Conservation (phyloP, 352 stramenopile species). For the Blastocystis sp. region DNA sequence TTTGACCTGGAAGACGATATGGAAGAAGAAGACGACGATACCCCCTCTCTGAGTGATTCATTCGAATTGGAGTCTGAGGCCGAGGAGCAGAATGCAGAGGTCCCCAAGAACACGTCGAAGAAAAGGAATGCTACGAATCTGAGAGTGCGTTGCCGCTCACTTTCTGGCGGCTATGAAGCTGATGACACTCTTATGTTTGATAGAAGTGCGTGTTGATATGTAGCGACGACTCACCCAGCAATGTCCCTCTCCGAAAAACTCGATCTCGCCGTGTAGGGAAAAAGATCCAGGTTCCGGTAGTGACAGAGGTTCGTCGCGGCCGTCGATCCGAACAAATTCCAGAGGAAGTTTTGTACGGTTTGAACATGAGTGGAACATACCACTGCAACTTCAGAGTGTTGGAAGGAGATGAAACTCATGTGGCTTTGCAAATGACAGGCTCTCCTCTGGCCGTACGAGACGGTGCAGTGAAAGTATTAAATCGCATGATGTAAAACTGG, state of each 20-base stretch:
- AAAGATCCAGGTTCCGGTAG: neutral
- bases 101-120: neutral
- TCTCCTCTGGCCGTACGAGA: neutral
- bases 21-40: neutral
- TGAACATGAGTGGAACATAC: conserved; percentile 25
- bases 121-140: neutral
- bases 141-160: neutral
- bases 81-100: neutral
- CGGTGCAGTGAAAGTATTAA: neutral
- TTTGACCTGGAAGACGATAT: conserved; percentile 6
- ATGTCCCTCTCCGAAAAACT: neutral
- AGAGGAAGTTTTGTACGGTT: neutral
- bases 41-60: too few relatives aligned
- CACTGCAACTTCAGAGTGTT: neutral
- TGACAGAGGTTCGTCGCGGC: neutral
- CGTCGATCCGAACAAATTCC: neutral
- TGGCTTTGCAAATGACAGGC: neutral
- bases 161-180: neutral
- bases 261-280: neutral
- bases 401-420: neutral
- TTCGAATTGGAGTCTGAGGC: neutral
- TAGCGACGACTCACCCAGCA: neutral
- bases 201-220: neutral
- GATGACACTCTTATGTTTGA: conserved; percentile 13
- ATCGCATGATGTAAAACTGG: neutral